phyloP scores from a whole-genome alignment of 2,329 filamentous ascomycete species.

The Sporothrix sp. region DNA sequence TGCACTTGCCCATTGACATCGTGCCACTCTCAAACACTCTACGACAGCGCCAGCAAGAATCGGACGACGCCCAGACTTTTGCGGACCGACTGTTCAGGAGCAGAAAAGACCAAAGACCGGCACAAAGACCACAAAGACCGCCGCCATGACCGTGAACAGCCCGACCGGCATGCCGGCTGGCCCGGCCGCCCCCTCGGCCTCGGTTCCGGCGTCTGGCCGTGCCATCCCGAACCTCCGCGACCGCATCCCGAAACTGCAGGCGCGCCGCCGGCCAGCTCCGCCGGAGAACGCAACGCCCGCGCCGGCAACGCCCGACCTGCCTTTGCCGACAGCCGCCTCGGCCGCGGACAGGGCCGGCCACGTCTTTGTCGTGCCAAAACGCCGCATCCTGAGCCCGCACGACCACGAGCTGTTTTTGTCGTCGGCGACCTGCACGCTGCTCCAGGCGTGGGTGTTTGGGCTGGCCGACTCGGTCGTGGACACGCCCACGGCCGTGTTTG shows the following conservation, averaged over 20 bases:
- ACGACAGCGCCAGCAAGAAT: background rate
- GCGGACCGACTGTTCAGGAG: background rate
- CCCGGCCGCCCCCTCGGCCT: background rate
- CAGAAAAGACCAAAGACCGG: no score
- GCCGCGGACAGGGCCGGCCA: slow-evolving; percentile 27
- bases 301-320: slow-evolving; percentile 66
- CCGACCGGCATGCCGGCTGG: no score
- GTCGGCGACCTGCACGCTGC: slow-evolving; percentile 64
- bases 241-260: slow-evolving; percentile 57
- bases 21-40: slow-evolving; percentile 1
- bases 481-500: slow-evolving; percentile 29
- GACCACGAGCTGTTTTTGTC: slow-evolving; percentile 76
- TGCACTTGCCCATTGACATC: background rate
- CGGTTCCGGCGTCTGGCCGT: slow-evolving; percentile 2
- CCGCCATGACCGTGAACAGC: background rate
- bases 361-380: slow-evolving; percentile 56
- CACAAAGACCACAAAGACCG: no score
- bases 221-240: slow-evolving; percentile 42
- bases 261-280: slow-evolving; percentile 45
- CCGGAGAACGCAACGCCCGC: slow-evolving; percentile 50
- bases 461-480: slow-evolving; percentile 74
- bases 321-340: slow-evolving; percentile 52
- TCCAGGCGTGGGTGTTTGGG: slow-evolving; percentile 77
- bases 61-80: background rate
- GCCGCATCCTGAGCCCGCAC: slow-evolving; percentile 68